These are phyloP conservation scores for Acephala macrosclerotiorum DNA, from an alignment of 2,329 filamentous ascomycete genomes.

Conservation along the genomic window DNA sequence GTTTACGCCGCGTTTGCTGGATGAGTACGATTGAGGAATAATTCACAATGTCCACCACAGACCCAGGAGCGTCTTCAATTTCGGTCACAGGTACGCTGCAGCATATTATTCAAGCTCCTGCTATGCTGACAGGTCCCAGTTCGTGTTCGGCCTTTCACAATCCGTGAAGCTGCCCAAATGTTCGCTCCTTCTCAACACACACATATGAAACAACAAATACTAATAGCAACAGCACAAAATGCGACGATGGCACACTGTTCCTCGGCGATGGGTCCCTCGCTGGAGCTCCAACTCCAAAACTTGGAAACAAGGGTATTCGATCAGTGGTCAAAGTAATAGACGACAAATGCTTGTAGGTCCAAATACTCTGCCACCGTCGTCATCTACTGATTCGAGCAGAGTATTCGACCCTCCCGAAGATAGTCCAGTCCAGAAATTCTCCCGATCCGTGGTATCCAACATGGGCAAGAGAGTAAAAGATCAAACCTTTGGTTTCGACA, in stretches of 20 bases:
- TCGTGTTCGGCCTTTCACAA: slow-evolving; percentile 77
- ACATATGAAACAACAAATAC: slow-evolving; percentile 10
- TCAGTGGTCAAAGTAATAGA: slow-evolving; percentile 96
- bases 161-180: slow-evolving; percentile 94
- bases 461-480: slow-evolving; percentile 94
- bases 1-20: slow-evolving; percentile 23
- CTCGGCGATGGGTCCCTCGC: slow-evolving; percentile 97
- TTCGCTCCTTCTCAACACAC: slow-evolving; percentile 51
- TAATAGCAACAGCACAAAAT: slow-evolving; percentile 50
- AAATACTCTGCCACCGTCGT: slow-evolving; percentile 1
- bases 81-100: slow-evolving; percentile 44
- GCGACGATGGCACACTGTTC: slow-evolving; percentile 87
- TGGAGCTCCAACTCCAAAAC: slow-evolving; percentile 82
- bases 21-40: slow-evolving; percentile 16
- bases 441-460: slow-evolving; percentile 76
- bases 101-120: background rate
- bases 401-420: slow-evolving; percentile 98
- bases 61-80: slow-evolving; percentile 45
- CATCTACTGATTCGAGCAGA: slow-evolving; percentile 55
- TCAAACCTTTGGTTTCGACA: slow-evolving; percentile 95
- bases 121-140: slow-evolving; percentile 52
- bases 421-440: slow-evolving; percentile 88
- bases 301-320: slow-evolving; percentile 85
- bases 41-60: slow-evolving; percentile 35
- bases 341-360: slow-evolving; percentile 88